phyloP scores from a whole-genome alignment of 2,329 filamentous ascomycete species.

The Colletotrichum liriopes region DNA sequence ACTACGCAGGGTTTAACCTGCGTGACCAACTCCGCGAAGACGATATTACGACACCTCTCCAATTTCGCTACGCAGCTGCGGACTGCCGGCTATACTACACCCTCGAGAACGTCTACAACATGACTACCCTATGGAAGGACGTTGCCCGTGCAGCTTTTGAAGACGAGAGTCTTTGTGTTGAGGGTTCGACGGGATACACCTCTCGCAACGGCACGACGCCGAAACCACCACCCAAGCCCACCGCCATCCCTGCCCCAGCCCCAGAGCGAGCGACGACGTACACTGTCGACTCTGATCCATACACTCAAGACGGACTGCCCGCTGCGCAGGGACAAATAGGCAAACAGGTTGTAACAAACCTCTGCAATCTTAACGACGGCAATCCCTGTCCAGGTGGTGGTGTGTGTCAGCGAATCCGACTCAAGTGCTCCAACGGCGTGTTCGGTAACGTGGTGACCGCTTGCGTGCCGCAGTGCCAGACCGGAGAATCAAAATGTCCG shows the following conservation, averaged over 20 bases:
- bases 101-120: constrained; percentile 64
- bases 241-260: not conserved
- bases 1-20: constrained; percentile 25
- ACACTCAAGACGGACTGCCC: constrained; percentile 7
- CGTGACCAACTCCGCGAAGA: constrained; percentile 37
- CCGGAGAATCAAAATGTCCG: not conserved
- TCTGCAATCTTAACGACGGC: not conserved
- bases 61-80: constrained; percentile 71
- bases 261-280: constrained; percentile 1
- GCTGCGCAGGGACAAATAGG: not conserved
- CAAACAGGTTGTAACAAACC: not conserved
- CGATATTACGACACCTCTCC: constrained; percentile 60
- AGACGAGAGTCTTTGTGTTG: constrained; percentile 20
- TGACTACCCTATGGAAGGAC: constrained; percentile 66
- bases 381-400: not conserved
- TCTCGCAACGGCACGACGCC: not conserved
- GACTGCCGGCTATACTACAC: constrained; percentile 73
- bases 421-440: not conserved
- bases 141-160: constrained; percentile 49
- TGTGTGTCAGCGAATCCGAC: not conserved
- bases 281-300: constrained; percentile 8
- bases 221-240: constrained; percentile 10
- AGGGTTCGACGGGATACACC: constrained; percentile 29
- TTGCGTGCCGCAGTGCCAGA: not conserved
- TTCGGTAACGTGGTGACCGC: not conserved